Base-by-base conservation (phyloP, 208 protist genomes). In the Novymonas esmeraldas region DNA sequence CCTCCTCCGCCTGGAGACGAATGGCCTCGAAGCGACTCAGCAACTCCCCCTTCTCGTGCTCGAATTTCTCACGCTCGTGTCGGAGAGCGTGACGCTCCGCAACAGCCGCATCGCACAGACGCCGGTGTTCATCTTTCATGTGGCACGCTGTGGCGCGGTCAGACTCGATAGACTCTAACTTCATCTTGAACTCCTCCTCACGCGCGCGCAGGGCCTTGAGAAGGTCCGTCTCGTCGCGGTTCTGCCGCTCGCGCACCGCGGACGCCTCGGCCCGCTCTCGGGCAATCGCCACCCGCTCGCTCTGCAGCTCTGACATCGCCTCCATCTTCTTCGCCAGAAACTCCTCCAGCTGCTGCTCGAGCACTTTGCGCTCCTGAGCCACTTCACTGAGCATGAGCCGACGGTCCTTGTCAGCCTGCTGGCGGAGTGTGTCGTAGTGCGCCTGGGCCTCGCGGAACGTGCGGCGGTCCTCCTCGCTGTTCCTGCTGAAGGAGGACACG, bases 301-400 rank as follows among this genome's bases (percentile, higher is more conserved):
- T 72, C 56, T 94, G 91, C n/a, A 96, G 48, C 64, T 94, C 89
- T 6, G 65, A 54, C 72, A 93, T 81, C 7, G 77, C 67, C 46
- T 92, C 81, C 74, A 94, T 76, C 70, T 91, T 93, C 45, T 79
- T 72, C 20, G 80, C 69, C 36, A 94, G 78, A 34, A 92, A 87
- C 51, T 89, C 91, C 44, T 96, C 89, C 39, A 89, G 85, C 64
- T 93, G 88, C 68, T 90, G 79, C 76, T 96, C 87, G 22, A 96
- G 73, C 31, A 88, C 58, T 59, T 90, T 92, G 29, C 91, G 81
- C 68, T 96, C 91, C 42, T 90, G 85, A 18, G 78, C 61, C n/a
- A 94, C 78, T 65, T 96, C 89, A 39, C 65, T 63, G 28, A 94
- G 73, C 86, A 94, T 92, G 46, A 91, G 51, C 54, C 74, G 71